Base-by-base conservation (phyloP, 257 asterid genomes). In the Penstemon barbatus region DNA sequence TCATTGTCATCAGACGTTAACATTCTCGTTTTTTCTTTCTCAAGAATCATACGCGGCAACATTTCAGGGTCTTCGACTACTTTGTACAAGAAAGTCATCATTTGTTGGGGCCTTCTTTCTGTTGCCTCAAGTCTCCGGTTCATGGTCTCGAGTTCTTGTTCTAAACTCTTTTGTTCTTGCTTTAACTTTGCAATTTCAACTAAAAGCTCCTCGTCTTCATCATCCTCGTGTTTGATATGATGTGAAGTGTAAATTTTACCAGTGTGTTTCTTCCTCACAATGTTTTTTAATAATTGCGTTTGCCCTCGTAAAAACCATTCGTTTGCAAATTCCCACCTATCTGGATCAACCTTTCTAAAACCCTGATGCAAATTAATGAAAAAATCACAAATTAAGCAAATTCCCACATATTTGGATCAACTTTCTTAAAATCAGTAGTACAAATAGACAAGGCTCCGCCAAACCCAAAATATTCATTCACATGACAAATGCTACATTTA, bases 291-390 rank as follows among this genome's bases (percentile, higher is more conserved):
- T 33, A 89, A 74, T 3, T 87, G 96, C 0, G 82, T 82, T 66
- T 87, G 98, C 18, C 93, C 97, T 1, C 93, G 81, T 15, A 92
- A 77, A 74, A 92, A 92, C 92, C 96, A 89, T 71, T 92, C 97
- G 63, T 82, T 87, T 15, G 98, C 98, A 59, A 92, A 92, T 41
- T 86, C 96, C 97, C 97, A 92, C 40, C 78, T 81, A 64, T 92
- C 98, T 4, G 97, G 96, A 77, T 92, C 96, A 44, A 89, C 96
- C 61, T 92, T 92, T 52, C 79, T 76, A 66, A 92, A 92, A 6
- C 97, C 98, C 98, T 92, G 81, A 13, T 48, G 15, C 60, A 77
- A 61, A 50, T 43, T 11, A 63, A 66, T 11, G 43, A 53, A 12
- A 58, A 37, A 69, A 41, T 57, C 66, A 43, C 13, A 59, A 40